Conservation (phyloP, 768 basidiomycete genomes). For the Tricholoma flavovirens region DNA sequence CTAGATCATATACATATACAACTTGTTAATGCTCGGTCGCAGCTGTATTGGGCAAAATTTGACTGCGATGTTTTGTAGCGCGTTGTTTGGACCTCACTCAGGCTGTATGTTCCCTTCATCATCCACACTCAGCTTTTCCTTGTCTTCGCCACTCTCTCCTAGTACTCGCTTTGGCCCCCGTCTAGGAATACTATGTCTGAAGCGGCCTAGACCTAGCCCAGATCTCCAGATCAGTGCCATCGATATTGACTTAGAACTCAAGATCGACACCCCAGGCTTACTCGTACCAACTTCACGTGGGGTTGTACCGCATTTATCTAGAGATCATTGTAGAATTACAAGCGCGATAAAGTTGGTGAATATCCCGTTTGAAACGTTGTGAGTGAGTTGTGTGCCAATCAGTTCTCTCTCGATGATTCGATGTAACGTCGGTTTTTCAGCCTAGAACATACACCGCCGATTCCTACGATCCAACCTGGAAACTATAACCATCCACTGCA, state of each 20-base stretch:
- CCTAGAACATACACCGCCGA: not conserved
- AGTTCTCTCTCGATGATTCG: not conserved
- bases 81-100: too few species aligned
- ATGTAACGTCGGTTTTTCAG: not conserved
- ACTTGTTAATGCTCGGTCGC: too few species aligned
- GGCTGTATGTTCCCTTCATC: too few species aligned
- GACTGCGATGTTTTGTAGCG: too few species aligned
- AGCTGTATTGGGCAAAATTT: too few species aligned
- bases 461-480: not conserved
- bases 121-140: not conserved
- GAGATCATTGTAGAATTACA: not conserved
- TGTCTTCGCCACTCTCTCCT: not conserved
- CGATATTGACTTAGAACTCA: not conserved
- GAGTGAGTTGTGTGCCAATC: constrained; percentile 1
- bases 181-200: not conserved
- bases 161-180: not conserved
- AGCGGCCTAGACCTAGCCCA: not conserved
- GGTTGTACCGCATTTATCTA: constrained; percentile 1
- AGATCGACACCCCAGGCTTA: constrained; percentile 1
- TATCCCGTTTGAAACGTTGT: constrained; percentile 2
- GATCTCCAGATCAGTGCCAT: not conserved
- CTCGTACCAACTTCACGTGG: constrained; percentile 2
- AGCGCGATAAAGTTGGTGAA: constrained; percentile 1
- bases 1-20: too few species aligned
- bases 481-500: not conserved